Evolutionary conservation across 208 protist genomes (phyloP).

Genomic region (Leishmania turanica): DNA sequence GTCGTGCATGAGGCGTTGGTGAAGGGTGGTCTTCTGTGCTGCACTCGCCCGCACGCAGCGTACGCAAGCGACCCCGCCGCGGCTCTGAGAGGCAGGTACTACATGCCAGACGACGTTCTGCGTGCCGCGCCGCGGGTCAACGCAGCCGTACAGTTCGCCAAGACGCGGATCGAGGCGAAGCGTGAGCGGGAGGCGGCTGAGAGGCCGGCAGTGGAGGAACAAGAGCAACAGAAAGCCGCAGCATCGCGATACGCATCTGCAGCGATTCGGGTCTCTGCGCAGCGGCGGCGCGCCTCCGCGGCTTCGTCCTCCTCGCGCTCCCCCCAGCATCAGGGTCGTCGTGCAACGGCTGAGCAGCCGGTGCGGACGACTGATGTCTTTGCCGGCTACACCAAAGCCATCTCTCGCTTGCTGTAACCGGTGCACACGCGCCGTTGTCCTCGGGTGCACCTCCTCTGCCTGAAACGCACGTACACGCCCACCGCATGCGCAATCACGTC

Average conservation of each 20-base stretch:
- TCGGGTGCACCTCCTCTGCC: background rate
- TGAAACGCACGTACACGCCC: background rate
- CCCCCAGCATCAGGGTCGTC: background rate
- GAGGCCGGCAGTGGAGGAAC: background rate
- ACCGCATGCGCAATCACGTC: background rate
- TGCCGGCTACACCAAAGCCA: conserved; percentile 18
- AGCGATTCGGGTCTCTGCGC: background rate
- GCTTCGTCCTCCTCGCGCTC: background rate
- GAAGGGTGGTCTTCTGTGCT: background rate
- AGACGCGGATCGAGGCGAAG: conserved; percentile 22
- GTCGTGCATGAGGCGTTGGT: conserved; percentile 26
- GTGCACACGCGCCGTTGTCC: background rate
- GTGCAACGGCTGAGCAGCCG: conserved; percentile 5
- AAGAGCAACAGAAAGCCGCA: background rate
- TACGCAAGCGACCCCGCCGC: background rate
- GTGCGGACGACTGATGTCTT: conserved; percentile 37
- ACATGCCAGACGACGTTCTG: conserved; percentile 45
- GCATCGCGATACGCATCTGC: conserved; percentile 6
- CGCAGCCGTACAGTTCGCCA: conserved; percentile 33
- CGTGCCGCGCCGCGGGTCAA: conserved; percentile 41
- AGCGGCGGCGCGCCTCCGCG: background rate
- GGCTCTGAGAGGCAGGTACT: background rate
- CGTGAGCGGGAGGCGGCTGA: background rate
- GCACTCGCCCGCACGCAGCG: background rate
- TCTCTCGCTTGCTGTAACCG: conserved; percentile 33